phyloP scores from a whole-genome alignment of 108 stramenopile genomes.

The Stephanodiscus triporus region DNA sequence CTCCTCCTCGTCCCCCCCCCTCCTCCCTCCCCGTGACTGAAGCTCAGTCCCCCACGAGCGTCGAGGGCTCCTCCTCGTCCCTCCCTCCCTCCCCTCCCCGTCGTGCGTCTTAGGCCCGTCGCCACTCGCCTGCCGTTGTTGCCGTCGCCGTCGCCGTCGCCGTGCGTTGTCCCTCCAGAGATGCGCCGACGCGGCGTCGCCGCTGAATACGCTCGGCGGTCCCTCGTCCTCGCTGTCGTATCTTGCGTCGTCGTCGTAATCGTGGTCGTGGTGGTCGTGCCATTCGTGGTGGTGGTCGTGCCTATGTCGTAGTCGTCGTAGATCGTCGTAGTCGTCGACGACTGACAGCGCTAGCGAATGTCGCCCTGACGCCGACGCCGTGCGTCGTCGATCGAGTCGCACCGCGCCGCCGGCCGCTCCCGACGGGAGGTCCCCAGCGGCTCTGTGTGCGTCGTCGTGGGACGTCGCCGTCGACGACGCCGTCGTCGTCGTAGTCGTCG shows the following conservation, averaged over 20 bases:
- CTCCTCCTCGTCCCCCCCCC: neutral
- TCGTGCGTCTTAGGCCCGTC: too few species aligned
- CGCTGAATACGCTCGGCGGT: neutral
- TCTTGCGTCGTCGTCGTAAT: constrained; percentile 1
- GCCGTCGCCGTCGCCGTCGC: too few species aligned
- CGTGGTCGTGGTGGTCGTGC: constrained; percentile 4
- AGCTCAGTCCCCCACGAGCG: neutral
- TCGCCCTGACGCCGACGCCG: too few species aligned
- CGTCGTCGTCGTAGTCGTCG: neutral
- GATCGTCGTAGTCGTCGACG: neutral
- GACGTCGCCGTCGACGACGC: too few species aligned
- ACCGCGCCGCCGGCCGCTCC: too few species aligned
- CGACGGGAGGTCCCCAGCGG: too few species aligned
- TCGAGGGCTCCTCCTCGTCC: neutral
- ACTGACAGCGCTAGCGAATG: too few species aligned
- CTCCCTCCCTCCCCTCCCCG: too few species aligned
- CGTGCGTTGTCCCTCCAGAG: too few species aligned
- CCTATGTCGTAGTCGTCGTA: constrained; percentile 22
- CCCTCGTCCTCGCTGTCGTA: constrained; percentile 11
- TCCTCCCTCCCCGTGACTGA: neutral
- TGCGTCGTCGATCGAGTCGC: too few species aligned
- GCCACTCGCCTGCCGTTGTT: too few species aligned
- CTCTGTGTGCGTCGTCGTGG: neutral
- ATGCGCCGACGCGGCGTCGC: neutral
- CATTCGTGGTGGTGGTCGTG: too few species aligned